phyloP scores from a whole-genome alignment of 129 eudicot species.

The Kitagawia praeruptora region DNA sequence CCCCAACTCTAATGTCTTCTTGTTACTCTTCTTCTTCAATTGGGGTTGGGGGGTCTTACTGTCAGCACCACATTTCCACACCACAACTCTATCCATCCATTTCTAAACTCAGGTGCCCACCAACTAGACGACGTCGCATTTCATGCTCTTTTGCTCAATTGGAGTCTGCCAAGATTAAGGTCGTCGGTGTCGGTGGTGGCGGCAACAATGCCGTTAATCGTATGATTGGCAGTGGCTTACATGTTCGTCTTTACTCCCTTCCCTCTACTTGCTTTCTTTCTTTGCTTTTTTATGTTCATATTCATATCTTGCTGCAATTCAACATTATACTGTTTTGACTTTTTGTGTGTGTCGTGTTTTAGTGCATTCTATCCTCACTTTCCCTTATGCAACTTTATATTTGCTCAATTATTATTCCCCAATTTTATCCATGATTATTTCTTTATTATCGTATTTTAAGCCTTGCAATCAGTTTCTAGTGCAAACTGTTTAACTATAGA shows the following conservation, averaged over 20 bases:
- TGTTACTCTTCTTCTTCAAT: constrained; percentile 13
- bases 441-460: no score
- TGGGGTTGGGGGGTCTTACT: constrained; percentile 7
- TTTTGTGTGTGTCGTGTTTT: background rate
- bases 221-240: constrained; percentile 95
- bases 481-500: background rate
- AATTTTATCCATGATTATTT: background rate
- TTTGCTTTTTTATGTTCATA: no score
- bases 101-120: background rate
- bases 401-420: background rate
- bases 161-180: constrained; percentile 94
- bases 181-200: constrained; percentile 96
- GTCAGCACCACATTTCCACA: constrained; percentile 13
- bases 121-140: constrained; percentile 11
- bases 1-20: constrained; percentile 20
- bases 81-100: constrained; percentile 21
- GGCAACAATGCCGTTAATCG: constrained; percentile 99
- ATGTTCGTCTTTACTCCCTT: constrained; percentile 27
- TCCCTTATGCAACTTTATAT: background rate
- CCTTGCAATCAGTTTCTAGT: background rate
- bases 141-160: constrained; percentile 24
- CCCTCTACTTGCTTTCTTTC: background rate
- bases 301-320: no score
- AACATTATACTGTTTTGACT: background rate
- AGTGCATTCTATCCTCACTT: background rate